phyloP scores from a whole-genome alignment of 805 yeast species.

The Pichia gijzeniarum region DNA sequence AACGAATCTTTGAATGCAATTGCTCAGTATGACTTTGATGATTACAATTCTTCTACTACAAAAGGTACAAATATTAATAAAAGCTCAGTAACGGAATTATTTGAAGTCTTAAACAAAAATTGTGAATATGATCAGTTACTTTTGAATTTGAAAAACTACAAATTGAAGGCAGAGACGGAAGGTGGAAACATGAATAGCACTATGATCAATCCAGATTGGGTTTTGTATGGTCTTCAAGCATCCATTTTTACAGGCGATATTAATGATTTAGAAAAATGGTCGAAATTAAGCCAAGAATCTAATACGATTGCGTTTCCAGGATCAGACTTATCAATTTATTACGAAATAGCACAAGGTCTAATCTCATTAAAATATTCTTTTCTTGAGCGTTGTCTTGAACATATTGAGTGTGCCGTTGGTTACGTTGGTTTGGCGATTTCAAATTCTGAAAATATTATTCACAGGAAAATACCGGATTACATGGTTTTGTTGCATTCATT shows the following conservation, averaged over 20 bases:
- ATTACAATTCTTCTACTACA: slow-evolving; percentile 11
- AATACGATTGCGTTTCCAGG: slow-evolving; percentile 36
- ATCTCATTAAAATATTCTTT: slow-evolving; percentile 36
- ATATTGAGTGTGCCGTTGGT: slow-evolving; percentile 45
- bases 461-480: slow-evolving; percentile 41
- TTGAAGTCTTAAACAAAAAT: slow-evolving; percentile 69
- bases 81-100: slow-evolving; percentile 46
- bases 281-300: slow-evolving; percentile 38
- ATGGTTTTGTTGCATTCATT: slow-evolving; percentile 55
- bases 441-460: slow-evolving; percentile 42
- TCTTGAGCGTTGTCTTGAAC: slow-evolving; percentile 29
- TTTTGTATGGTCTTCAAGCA: slow-evolving; percentile 66
- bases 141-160: slow-evolving; percentile 38
- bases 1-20: slow-evolving; percentile 75
- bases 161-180: slow-evolving; percentile 16
- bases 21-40: slow-evolving; percentile 33
- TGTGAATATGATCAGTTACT: slow-evolving; percentile 67
- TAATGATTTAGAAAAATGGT: slow-evolving; percentile 51
- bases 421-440: slow-evolving; percentile 58
- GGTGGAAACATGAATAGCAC: background rate
- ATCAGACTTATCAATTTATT: slow-evolving; percentile 47
- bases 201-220: slow-evolving; percentile 41
- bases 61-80: slow-evolving; percentile 13
- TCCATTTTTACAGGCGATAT: slow-evolving; percentile 60
- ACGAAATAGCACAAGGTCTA: slow-evolving; percentile 61